phyloP scores from a whole-genome alignment of 257 asterid species.

The Nicotiana paniculata region DNA sequence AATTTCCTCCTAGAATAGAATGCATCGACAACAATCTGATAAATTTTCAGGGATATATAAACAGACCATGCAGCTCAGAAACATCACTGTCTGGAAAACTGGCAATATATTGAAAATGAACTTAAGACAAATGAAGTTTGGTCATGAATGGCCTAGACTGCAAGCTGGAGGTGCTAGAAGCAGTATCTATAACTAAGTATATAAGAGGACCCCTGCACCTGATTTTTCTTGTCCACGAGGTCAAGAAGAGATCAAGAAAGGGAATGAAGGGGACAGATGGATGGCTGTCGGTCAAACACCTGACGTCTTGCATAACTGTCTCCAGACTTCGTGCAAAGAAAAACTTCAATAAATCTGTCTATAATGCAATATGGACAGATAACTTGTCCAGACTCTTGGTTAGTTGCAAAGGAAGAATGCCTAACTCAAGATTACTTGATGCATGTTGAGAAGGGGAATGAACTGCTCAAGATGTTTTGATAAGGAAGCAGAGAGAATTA shows the following conservation, averaged over 20 bases:
- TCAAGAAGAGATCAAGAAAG: not conserved
- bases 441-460: too few relatives aligned
- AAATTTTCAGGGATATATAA: not conserved
- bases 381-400: too few relatives aligned
- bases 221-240: not conserved
- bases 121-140: not conserved
- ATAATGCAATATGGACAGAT: not conserved
- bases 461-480: too few relatives aligned
- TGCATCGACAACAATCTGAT: slow-evolving; percentile 14
- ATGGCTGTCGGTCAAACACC: not conserved
- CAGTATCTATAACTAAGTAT: not conserved
- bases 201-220: not conserved
- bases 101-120: not conserved
- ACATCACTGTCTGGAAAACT: not conserved
- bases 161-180: not conserved
- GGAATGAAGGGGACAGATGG: not conserved
- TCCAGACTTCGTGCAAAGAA: not conserved
- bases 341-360: not conserved
- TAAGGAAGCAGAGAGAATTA: too few relatives aligned
- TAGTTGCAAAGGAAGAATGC: too few relatives aligned
- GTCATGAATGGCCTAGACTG: not conserved
- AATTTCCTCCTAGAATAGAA: slow-evolving; percentile 57
- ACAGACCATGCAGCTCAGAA: slow-evolving; percentile 7
- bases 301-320: not conserved
- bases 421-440: too few relatives aligned